These are phyloP conservation scores for Boletus sensibilis DNA, from an alignment of 768 basidiomycete genomes.

Conservation along the genomic window DNA sequence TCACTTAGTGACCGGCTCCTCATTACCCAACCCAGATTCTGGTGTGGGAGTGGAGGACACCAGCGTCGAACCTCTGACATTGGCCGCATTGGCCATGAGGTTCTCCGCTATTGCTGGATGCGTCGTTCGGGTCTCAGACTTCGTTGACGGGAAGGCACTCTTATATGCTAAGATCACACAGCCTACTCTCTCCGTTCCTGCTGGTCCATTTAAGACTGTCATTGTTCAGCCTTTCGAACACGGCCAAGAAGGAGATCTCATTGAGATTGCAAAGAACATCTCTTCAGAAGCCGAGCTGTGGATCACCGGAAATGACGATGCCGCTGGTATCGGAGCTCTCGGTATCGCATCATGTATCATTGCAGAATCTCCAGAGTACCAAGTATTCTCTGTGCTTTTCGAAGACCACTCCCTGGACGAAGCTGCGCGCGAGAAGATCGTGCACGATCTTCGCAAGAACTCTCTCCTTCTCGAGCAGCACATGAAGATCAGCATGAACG, in stretches of 20 bases:
- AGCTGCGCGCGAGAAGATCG: slow-evolving; percentile 21
- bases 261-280: slow-evolving; percentile 27
- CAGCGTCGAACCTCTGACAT: slow-evolving; percentile 14
- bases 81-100: slow-evolving; percentile 8
- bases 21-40: slow-evolving; percentile 14
- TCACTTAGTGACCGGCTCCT: neutral
- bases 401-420: slow-evolving; percentile 29
- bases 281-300: slow-evolving; percentile 28
- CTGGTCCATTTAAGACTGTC: slow-evolving; percentile 25
- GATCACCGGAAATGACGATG: slow-evolving; percentile 32
- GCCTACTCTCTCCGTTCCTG: slow-evolving; percentile 14
- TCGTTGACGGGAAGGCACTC: slow-evolving; percentile 10
- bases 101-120: slow-evolving; percentile 15
- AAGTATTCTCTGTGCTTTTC: slow-evolving; percentile 29
- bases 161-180: slow-evolving; percentile 15
- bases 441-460: slow-evolving; percentile 29
- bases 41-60: slow-evolving; percentile 14
- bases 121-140: slow-evolving; percentile 10
- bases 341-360: slow-evolving; percentile 30
- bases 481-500: slow-evolving; percentile 27
- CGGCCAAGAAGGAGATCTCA: slow-evolving; percentile 25
- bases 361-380: slow-evolving; percentile 31
- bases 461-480: slow-evolving; percentile 28
- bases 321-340: slow-evolving; percentile 31
- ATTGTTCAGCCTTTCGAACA: slow-evolving; percentile 28